Conservation (phyloP, 371 early-diverging fungal species). For the Mucor circinelloides region DNA sequence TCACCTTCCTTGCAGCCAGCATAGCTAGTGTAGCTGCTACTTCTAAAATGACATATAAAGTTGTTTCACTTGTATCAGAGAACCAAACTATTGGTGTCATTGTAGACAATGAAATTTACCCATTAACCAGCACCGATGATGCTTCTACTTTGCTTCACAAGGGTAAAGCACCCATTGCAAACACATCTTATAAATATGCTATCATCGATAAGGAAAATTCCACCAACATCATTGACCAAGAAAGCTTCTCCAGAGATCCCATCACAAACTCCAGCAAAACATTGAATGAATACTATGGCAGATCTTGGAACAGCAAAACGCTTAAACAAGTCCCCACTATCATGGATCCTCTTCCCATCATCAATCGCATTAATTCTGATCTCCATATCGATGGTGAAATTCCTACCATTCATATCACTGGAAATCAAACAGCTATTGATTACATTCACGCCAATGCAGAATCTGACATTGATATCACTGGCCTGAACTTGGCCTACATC, state of each 20-base stretch:
- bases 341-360: constrained; percentile 10
- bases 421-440: constrained; percentile 19
- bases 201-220: background rate
- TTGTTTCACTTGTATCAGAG: constrained; percentile 3
- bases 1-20: background rate
- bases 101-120: constrained; percentile 12
- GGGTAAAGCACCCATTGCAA: constrained; percentile 17
- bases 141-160: constrained; percentile 11
- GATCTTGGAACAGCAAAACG: constrained; percentile 22
- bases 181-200: constrained; percentile 14
- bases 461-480: constrained; percentile 13
- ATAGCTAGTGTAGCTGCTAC: background rate
- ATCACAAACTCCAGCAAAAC: constrained; percentile 4
- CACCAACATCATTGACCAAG: constrained; percentile 6
- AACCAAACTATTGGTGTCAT: constrained; percentile 14
- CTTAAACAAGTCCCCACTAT: constrained; percentile 6
- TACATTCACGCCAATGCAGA: constrained; percentile 24
- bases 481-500: constrained; percentile 32
- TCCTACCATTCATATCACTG: constrained; percentile 25
- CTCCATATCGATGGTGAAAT: constrained; percentile 29
- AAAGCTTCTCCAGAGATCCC: constrained; percentile 10
- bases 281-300: constrained; percentile 20
- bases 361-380: constrained; percentile 22
- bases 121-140: background rate
- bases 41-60: constrained; percentile 17